Conservation (phyloP, 768 basidiomycete species). For the Lactarius sp. region DNA sequence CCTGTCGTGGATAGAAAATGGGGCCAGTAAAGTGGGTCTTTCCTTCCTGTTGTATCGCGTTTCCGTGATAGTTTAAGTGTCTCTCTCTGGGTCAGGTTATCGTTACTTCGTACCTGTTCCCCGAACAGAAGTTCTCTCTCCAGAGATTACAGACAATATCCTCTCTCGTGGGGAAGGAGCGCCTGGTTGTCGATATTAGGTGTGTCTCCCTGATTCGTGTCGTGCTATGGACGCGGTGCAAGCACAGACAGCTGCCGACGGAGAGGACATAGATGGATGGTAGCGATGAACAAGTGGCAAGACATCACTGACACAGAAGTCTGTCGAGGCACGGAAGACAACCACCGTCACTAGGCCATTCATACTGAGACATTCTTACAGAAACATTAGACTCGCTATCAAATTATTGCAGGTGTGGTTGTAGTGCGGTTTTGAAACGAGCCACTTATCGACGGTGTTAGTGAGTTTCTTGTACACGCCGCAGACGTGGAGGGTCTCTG, state of each 20-base stretch:
- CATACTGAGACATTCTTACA: slow-evolving; percentile 31
- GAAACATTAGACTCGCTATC: slow-evolving; percentile 76
- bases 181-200: slow-evolving; percentile 93
- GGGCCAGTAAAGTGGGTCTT: slow-evolving; percentile 78
- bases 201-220: slow-evolving; percentile 31
- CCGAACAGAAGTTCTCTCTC: slow-evolving; percentile 70
- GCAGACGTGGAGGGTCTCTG: slow-evolving; percentile 99
- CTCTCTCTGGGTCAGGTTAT: slow-evolving; percentile 60
- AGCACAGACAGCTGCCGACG: slow-evolving; percentile 65
- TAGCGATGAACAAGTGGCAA: slow-evolving; percentile 99
- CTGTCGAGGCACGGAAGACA: slow-evolving; percentile 53
- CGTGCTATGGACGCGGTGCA: background rate
- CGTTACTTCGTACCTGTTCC: slow-evolving; percentile 96
- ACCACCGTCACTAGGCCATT: background rate
- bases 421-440: slow-evolving; percentile 1
- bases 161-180: slow-evolving; percentile 69
- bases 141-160: slow-evolving; percentile 63
- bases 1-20: slow-evolving; percentile 74
- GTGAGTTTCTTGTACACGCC: slow-evolving; percentile 93
- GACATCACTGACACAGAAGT: slow-evolving; percentile 93
- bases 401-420: slow-evolving; percentile 67
- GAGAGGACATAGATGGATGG: slow-evolving; percentile 73
- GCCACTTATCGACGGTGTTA: slow-evolving; percentile 31
- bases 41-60: background rate
- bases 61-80: slow-evolving; percentile 7